phyloP scores from a whole-genome alignment of 495 filamentous ascomycete species.

The Jackrogersella multiformis region DNA sequence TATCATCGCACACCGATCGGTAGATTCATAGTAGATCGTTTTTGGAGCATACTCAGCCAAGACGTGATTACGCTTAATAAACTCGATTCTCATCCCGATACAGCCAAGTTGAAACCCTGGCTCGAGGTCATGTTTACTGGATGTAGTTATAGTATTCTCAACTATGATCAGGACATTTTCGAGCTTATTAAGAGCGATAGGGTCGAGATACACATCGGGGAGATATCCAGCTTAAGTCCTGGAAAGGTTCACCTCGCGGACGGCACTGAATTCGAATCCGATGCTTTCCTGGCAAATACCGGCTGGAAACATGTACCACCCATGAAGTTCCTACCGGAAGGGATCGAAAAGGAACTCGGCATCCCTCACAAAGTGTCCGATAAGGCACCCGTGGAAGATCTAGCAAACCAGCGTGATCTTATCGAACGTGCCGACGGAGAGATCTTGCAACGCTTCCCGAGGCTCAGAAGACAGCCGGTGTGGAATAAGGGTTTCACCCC shows the following conservation, averaged over 20 bases:
- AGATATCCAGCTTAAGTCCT: constrained; percentile 62
- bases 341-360: constrained; percentile 55
- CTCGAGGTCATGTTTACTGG: constrained; percentile 70
- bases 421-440: constrained; percentile 65
- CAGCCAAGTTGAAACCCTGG: constrained; percentile 71
- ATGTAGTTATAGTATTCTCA: constrained; percentile 70
- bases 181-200: constrained; percentile 66
- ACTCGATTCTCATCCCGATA: constrained; percentile 69
- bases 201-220: constrained; percentile 63
- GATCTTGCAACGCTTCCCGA: constrained; percentile 72
- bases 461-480: constrained; percentile 58
- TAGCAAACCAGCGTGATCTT: constrained; percentile 40
- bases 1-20: constrained; percentile 75
- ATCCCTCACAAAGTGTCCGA: constrained; percentile 48
- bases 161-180: constrained; percentile 74
- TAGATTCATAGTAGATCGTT: constrained; percentile 70
- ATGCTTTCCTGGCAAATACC: constrained; percentile 71
- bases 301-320: constrained; percentile 72
- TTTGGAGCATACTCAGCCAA: constrained; percentile 70
- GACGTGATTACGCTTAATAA: constrained; percentile 68
- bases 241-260: constrained; percentile 64
- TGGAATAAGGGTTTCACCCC: constrained; percentile 52
- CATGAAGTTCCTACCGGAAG: constrained; percentile 69
- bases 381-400: constrained; percentile 32
- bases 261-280: constrained; percentile 63